phyloP scores from a whole-genome alignment of 352 stramenopile species.

The Globisporangium orthogonon region DNA sequence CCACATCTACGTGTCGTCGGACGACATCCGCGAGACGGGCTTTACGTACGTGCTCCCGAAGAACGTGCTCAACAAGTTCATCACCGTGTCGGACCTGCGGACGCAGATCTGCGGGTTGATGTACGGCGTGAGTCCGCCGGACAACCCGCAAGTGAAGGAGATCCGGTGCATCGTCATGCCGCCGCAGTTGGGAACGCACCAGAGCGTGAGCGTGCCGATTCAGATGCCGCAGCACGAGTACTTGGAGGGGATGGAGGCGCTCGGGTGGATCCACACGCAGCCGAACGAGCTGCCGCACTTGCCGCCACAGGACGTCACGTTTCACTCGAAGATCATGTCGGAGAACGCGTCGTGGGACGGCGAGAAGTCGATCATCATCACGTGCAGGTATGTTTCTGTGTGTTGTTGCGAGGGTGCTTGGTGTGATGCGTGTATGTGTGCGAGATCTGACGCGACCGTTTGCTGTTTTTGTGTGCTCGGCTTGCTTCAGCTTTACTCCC shows the following conservation, averaged over 20 bases:
- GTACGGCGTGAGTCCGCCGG: conserved; percentile 97
- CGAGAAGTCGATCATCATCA: conserved; percentile 98
- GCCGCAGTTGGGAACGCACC: conserved; percentile 97
- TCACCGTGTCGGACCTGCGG: conserved; percentile 96
- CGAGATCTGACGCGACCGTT: no score
- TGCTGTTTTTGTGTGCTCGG: neutral
- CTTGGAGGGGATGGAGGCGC: conserved; percentile 95
- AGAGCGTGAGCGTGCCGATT: conserved; percentile 96
- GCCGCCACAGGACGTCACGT: conserved; percentile 93
- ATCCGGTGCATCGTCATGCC: conserved; percentile 99
- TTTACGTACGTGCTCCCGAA: conserved; percentile 99
- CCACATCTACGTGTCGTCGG: conserved; percentile 99
- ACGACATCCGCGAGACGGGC: conserved; percentile 96
- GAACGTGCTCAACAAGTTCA: conserved; percentile 99
- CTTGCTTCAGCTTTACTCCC: conserved; percentile 43
- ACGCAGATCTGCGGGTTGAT: conserved; percentile 98
- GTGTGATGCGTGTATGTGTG: neutral
- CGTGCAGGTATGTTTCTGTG: conserved; percentile 34
- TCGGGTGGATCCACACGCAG: conserved; percentile 99
- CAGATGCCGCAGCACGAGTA: conserved; percentile 95
- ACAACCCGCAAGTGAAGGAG: conserved; percentile 99
- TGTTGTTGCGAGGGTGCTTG: neutral
- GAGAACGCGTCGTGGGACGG: conserved; percentile 96
- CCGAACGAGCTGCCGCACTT: conserved; percentile 97
- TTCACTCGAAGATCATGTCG: conserved; percentile 96